Evolutionary conservation across 495 filamentous ascomycete genomes (phyloP), one percentile per base, ranked within the genome.

Genomic region (Lasiosphaeria hispida): DNA sequence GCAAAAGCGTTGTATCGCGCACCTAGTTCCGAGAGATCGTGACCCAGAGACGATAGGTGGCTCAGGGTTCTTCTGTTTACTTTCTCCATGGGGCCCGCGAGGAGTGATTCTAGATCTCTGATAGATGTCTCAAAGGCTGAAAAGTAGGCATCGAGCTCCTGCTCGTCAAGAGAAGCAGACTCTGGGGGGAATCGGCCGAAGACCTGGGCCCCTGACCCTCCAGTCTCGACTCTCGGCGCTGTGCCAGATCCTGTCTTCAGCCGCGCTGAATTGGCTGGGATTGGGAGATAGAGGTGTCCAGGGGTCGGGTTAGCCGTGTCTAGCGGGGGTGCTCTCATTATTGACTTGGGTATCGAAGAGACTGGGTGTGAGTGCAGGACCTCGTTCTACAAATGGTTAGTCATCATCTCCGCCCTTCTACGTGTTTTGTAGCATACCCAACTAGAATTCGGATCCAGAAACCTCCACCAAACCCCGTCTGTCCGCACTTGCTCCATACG

Each of bases 1-100:
- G 94, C 94, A 70, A 97, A 97, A n/a, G 88, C 95, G 65, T 98
- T 98, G 71, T 93, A 97, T 30, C 91, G 80, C 13, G 91, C 93
- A 30, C 94, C 94, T 3, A 98, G 80, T 63, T 98, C 94, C 58
- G 90, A 89, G 39, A 97, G 81, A 66, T 97, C 94, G 1, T 90
- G 81, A n/a, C 87, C 89, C 43, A 96, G 73, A 2, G 86, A 82
- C 10, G 88, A 87, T 2, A 96, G 69, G 63, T 97, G 94, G 38
- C 84, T 87, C 4, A 98, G 72, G 9, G 91, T 96, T 17, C 95
- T 82, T 17, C 92, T 85, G 65, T 97, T 97, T 40, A 96, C 92
- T 66, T 92, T 96, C 65, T 98, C 94, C 67, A 98, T 94, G 23
- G 89, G 91, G 0, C 95, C 94, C 64, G 88, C 91, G 4, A 98